These are phyloP conservation scores for Phialophora expanda DNA, from an alignment of 2,329 filamentous ascomycete genomes.

Conservation along the genomic window DNA sequence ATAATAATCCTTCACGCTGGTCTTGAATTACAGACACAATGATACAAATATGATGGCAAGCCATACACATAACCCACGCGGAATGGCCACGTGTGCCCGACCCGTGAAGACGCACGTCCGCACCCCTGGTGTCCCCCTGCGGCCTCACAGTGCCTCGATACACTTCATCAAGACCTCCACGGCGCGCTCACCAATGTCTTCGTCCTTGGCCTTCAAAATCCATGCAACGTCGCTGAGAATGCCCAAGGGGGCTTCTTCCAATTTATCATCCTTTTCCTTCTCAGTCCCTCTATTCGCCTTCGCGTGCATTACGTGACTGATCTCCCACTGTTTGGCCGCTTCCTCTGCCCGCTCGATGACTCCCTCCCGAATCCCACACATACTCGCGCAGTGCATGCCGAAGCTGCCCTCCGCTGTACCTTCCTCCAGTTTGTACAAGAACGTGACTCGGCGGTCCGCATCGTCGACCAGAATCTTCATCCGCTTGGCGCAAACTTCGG, in stretches of 20 bases:
- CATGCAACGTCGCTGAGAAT: conserved; percentile 38
- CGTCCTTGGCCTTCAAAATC: conserved; percentile 29
- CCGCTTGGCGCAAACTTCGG: conserved; percentile 81
- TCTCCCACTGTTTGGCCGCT: conserved; percentile 91
- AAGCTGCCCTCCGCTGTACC: conserved; percentile 96
- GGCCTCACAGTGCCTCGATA: conserved; percentile 31
- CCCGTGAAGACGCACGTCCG: neutral
- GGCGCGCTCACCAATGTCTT: conserved; percentile 54
- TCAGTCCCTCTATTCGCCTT: conserved; percentile 66
- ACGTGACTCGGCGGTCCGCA: conserved; percentile 82
- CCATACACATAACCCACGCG: neutral
- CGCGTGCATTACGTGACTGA: conserved; percentile 80
- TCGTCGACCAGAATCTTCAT: conserved; percentile 97
- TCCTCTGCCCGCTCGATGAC: conserved; percentile 87
- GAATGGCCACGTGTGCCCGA: neutral
- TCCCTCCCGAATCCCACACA: conserved; percentile 88
- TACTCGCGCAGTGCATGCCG: conserved; percentile 97
- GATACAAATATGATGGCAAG: neutral
- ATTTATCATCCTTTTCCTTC: conserved; percentile 57
- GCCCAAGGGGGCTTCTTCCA: conserved; percentile 33
- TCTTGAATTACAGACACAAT: neutral
- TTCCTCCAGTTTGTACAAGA: conserved; percentile 90
- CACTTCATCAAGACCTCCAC: conserved; percentile 59
- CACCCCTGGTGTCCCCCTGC: neutral
- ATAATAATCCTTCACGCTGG: neutral